Percentiles rank a stretch among this genome's conserved stretches.
Conservation (phyloP, 495 filamentous ascomycete species). For the Ascodesmis nigricans region DNA sequence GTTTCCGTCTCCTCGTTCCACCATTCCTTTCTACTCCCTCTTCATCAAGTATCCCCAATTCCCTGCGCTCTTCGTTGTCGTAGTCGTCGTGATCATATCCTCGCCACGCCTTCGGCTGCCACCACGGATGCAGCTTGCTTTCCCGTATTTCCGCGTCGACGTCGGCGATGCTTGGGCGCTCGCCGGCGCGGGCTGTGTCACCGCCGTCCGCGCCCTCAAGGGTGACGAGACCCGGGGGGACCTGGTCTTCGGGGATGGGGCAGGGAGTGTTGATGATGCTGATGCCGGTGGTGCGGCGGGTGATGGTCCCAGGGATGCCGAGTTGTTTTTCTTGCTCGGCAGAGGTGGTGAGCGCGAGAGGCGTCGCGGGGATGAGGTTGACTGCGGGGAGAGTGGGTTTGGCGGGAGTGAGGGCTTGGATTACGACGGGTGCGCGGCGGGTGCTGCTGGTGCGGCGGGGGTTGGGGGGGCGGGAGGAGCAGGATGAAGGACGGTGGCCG, state of each 20-base stretch:
- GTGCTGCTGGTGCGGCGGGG: neutral
- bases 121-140: conserved; percentile 1
- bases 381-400: neutral
- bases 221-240: neutral
- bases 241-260: conserved; percentile 1
- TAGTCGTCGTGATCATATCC: neutral
- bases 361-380: neutral
- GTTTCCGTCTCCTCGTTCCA: neutral
- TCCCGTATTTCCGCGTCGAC: conserved; percentile 1
- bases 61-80: neutral
- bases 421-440: too few relatives aligned
- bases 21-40: neutral
- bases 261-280: neutral
- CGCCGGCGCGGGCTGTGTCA: neutral
- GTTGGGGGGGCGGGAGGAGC: neutral
- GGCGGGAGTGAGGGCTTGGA: too few relatives aligned
- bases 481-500: neutral
- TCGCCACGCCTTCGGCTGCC: neutral
- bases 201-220: neutral
- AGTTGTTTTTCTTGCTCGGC: conserved; percentile 4
- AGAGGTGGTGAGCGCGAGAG: neutral
- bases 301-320: neutral
- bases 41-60: neutral
- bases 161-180: neutral
- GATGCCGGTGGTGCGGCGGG: neutral